phyloP scores from a whole-genome alignment of 176 grass and related monocot genomes.

The Stipa capillata region DNA sequence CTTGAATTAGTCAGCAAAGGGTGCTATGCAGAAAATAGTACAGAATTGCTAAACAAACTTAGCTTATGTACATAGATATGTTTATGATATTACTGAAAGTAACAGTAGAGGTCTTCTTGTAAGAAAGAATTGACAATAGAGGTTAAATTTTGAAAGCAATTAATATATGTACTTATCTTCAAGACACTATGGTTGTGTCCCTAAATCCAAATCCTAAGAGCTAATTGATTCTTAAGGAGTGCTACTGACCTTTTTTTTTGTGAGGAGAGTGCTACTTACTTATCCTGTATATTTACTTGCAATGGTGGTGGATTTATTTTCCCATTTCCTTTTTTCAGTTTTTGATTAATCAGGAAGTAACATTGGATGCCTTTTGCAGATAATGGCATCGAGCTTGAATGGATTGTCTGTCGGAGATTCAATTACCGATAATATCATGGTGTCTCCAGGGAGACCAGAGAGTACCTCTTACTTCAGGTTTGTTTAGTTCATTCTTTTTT shows the following conservation, averaged over 20 bases:
- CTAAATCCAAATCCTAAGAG: background rate
- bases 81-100: too few relatives aligned
- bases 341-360: background rate
- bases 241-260: too few relatives aligned
- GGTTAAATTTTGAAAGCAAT: background rate
- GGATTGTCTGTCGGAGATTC: constrained; percentile 70
- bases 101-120: too few relatives aligned
- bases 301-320: background rate
- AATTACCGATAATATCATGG: constrained; percentile 39
- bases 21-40: background rate
- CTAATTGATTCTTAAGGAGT: background rate
- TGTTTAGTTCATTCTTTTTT: background rate
- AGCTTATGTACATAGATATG: background rate
- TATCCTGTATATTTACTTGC: background rate
- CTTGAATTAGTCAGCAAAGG: background rate
- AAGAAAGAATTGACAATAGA: too few relatives aligned
- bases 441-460: constrained; percentile 41
- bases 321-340: background rate
- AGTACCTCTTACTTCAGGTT: constrained; percentile 48
- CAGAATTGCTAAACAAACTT: too few relatives aligned
- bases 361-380: constrained; percentile 22
- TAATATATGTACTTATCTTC: background rate
- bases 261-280: background rate
- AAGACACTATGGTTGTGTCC: background rate
- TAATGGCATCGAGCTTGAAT: constrained; percentile 75